Conservation (phyloP, 2,329 filamentous ascomycete genomes). For the Fusarium fujikuroi region DNA sequence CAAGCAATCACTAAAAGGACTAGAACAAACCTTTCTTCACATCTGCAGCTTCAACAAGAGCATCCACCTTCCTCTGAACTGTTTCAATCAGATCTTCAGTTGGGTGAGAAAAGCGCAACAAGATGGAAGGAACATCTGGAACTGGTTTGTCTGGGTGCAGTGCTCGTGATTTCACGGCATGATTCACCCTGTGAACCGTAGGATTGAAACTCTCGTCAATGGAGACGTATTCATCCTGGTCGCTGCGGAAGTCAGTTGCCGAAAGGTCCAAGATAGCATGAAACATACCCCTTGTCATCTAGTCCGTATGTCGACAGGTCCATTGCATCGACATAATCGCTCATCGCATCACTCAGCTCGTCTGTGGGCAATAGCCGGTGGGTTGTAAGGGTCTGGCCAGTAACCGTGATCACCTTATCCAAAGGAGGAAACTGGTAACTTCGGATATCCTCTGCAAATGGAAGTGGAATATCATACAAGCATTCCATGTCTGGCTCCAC, state of each 20-base stretch:
- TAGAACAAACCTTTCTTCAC: slow-evolving; percentile 79
- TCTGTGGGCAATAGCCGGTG: slow-evolving; percentile 85
- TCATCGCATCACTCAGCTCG: slow-evolving; percentile 83
- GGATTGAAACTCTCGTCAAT: slow-evolving; percentile 88
- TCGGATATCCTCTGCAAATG: slow-evolving; percentile 92
- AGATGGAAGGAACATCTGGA: slow-evolving; percentile 68
- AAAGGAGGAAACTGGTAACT: slow-evolving; percentile 92
- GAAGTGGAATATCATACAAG: slow-evolving; percentile 87
- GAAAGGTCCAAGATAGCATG: background rate
- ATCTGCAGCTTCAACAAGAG: slow-evolving; percentile 74
- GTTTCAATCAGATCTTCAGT: slow-evolving; percentile 72
- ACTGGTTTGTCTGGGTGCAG: slow-evolving; percentile 75
- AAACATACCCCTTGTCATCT: slow-evolving; percentile 77
- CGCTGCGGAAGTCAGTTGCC: slow-evolving; percentile 45
- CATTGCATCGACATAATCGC: slow-evolving; percentile 92
- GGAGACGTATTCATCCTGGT: slow-evolving; percentile 73
- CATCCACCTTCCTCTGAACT: slow-evolving; percentile 67
- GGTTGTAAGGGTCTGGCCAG: slow-evolving; percentile 80
- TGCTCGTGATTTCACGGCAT: slow-evolving; percentile 85
- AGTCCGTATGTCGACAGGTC: slow-evolving; percentile 77
- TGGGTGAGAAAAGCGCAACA: slow-evolving; percentile 79
- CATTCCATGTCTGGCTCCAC: slow-evolving; percentile 85
- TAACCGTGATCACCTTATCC: slow-evolving; percentile 88
- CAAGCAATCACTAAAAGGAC: background rate
- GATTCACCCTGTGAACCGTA: slow-evolving; percentile 86